A percentile compares a stretch with the other conserved stretches of the same genome.
These are phyloP conservation scores for Paxillus ammoniavirescens DNA, from an alignment of 768 basidiomycete species.

Conservation along the genomic window DNA sequence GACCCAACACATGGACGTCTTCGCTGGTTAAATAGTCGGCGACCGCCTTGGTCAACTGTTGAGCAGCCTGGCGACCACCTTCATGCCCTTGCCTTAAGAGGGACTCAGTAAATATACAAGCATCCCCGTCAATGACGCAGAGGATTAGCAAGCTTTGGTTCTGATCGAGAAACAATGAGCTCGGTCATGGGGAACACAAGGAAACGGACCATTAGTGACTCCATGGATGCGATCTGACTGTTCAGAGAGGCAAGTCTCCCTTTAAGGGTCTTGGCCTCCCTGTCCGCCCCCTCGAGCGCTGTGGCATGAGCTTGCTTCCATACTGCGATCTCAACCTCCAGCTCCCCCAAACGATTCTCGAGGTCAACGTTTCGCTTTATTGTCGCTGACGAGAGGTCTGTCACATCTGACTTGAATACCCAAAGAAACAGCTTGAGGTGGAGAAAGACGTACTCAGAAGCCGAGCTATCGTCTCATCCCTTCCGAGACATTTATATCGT, in stretches of 20 bases:
- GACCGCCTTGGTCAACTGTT: conserved; percentile 64
- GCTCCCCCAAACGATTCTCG: conserved; percentile 61
- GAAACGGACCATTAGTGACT: conserved; percentile 44
- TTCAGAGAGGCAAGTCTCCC: conserved; percentile 64
- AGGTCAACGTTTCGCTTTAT: conserved; percentile 62
- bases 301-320: conserved; percentile 72
- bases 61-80: conserved; percentile 61
- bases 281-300: conserved; percentile 59
- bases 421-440: conserved; percentile 1
- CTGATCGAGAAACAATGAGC: conserved; percentile 32
- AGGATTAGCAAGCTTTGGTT: conserved; percentile 67
- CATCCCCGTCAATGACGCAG: conserved; percentile 74
- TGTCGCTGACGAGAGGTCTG: conserved; percentile 65
- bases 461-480: conserved; percentile 67
- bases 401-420: conserved; percentile 9
- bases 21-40: conserved; percentile 66
- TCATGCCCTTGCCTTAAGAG: conserved; percentile 61
- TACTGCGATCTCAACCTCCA: conserved; percentile 65
- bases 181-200: background rate
- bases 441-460: conserved; percentile 49
- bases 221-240: conserved; percentile 58
- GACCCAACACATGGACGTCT: conserved; percentile 57
- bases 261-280: conserved; percentile 65
- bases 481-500: conserved; percentile 28
- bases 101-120: conserved; percentile 59